A percentile compares a stretch with the other conserved stretches of the same genome.
These are phyloP conservation scores for Fusarium sp. DNA, from an alignment of 2,329 filamentous ascomycete species.

Conservation along the genomic window DNA sequence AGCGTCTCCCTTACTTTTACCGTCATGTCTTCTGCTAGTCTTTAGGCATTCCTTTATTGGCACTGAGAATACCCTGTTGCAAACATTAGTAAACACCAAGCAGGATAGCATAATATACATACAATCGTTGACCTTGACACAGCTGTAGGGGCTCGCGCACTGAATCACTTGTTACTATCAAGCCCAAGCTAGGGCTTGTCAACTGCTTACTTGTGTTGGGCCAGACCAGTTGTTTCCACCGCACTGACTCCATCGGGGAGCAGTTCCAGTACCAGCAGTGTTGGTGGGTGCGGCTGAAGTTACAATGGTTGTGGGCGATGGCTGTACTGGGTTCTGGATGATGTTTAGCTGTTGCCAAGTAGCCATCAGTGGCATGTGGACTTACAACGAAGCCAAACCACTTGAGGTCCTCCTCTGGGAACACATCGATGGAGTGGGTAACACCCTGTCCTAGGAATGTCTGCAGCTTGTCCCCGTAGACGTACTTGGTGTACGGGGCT, in stretches of 20 bases:
- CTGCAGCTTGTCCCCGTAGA: slow-evolving; percentile 49
- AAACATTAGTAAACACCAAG: neutral
- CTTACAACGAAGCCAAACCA: slow-evolving; percentile 34
- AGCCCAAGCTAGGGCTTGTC: fast-evolving
- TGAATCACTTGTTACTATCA: neutral
- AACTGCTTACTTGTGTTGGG: slow-evolving; percentile 14
- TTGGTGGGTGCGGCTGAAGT: slow-evolving; percentile 1
- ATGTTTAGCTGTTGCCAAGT: neutral
- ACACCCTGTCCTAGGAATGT: slow-evolving; percentile 32
- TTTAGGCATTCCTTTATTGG: slow-evolving; percentile 4
- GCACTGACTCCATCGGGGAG: slow-evolving; percentile 35
- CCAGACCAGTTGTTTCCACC: slow-evolving; percentile 28
- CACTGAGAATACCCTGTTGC: slow-evolving; percentile 12
- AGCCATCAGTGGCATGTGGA: fast-evolving
- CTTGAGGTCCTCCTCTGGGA: slow-evolving; percentile 31
- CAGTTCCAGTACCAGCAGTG: slow-evolving; percentile 12
- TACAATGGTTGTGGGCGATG: slow-evolving; percentile 9
- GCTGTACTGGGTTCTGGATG: neutral
- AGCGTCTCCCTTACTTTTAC: too few relatives aligned
- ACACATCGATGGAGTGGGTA: slow-evolving; percentile 31
- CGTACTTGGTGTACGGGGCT: slow-evolving; percentile 51
- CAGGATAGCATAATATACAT: fast-evolving
- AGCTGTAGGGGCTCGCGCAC: slow-evolving; percentile 25
- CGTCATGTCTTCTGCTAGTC: too few relatives aligned
- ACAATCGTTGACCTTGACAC: slow-evolving; percentile 33